phyloP scores from a whole-genome alignment of 345 rosid genomes.

The Litchi chinensis region DNA sequence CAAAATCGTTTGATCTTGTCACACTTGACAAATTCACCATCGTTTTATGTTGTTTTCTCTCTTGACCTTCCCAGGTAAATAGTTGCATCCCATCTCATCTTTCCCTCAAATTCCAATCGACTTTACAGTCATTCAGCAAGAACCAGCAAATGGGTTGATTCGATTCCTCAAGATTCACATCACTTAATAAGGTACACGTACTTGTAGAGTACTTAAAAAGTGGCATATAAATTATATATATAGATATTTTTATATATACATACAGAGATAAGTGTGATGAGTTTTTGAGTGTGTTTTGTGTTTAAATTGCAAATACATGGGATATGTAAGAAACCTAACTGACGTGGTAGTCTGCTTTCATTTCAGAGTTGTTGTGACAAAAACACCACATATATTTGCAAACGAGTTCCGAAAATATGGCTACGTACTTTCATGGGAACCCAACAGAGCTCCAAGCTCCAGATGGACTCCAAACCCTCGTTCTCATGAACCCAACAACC shows the following conservation, averaged over 20 bases:
- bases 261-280: not conserved
- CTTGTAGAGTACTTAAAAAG: not conserved
- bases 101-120: not conserved
- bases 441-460: conserved; percentile 66
- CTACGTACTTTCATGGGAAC: conserved; percentile 78
- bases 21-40: conserved; percentile 5
- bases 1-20: conserved; percentile 4
- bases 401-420: conserved; percentile 44
- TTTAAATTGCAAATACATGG: conserved; percentile 5
- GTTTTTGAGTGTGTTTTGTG: too few species aligned
- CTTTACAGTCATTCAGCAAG: not conserved
- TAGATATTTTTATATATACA: too few species aligned
- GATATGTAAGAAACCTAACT: conserved; percentile 24
- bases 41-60: not conserved
- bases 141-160: conserved; percentile 20
- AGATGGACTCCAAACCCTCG: conserved; percentile 86
- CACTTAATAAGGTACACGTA: not conserved
- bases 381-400: conserved; percentile 15
- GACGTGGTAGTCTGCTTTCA: conserved; percentile 25
- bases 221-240: not conserved
- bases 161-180: not conserved
- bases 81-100: not conserved
- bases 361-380: not conserved
- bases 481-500: conserved; percentile 91
- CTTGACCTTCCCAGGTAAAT: conserved; percentile 24